These are phyloP conservation scores for Sanghuangporus weigelae DNA, from an alignment of 1,284 basidiomycete species.

Conservation along the genomic window DNA sequence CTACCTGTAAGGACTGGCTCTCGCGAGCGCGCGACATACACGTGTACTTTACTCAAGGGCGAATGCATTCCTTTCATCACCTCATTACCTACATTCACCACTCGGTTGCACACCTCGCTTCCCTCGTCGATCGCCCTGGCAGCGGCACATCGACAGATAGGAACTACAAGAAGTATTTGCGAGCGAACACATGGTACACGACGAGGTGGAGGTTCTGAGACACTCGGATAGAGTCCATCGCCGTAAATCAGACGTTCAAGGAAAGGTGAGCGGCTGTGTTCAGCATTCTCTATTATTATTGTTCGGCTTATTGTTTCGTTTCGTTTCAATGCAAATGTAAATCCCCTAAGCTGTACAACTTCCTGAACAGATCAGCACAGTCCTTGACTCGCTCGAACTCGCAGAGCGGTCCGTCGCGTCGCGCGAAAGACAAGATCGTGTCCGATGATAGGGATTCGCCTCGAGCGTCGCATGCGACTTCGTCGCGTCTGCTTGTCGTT, in stretches of 20 bases:
- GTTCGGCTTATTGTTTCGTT: not conserved
- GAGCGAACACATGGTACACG: constrained; percentile 3
- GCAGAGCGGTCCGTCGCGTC: constrained; percentile 12
- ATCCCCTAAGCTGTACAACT: constrained; percentile 10
- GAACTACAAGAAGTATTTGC: not conserved
- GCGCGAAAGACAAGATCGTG: not conserved
- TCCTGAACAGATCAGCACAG: constrained; percentile 15
- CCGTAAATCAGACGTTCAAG: constrained; percentile 16
- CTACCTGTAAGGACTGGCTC: too few species aligned
- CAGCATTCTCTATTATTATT: not conserved
- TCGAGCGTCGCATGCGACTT: constrained; percentile 8
- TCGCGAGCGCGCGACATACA: constrained; percentile 9
- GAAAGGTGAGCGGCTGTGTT: constrained; percentile 6
- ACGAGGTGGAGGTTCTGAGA: not conserved
- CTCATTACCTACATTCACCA: not conserved
- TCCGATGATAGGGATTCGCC: constrained; percentile 1
- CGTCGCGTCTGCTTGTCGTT: constrained; percentile 5
- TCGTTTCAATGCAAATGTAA: not conserved
- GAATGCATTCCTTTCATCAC: constrained; percentile 3
- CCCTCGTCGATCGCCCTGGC: not conserved
- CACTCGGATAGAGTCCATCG: constrained; percentile 7
- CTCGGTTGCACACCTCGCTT: not conserved
- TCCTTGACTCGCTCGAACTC: constrained; percentile 15
- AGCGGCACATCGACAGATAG: not conserved
- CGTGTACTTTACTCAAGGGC: not conserved